These are phyloP conservation scores for Ulota crispa DNA, from an alignment of 225 moss, liverwort and hornwort species.

Conservation along the genomic window DNA sequence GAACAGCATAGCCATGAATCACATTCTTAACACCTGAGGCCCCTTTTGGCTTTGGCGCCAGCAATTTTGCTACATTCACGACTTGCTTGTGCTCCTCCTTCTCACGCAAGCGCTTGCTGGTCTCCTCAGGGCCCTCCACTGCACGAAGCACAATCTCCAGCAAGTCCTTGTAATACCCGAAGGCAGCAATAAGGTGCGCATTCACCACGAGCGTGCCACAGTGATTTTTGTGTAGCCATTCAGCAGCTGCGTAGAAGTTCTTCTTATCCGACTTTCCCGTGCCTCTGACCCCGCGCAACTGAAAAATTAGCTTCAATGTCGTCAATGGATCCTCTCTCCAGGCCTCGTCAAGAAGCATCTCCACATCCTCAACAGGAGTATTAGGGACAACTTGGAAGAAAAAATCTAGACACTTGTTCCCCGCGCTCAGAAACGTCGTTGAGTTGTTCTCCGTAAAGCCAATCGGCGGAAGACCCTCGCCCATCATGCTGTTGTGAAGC, in stretches of 20 bases:
- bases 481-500: slow-evolving; percentile 44
- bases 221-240: slow-evolving; percentile 69
- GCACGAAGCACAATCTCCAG: slow-evolving; percentile 69
- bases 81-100: slow-evolving; percentile 45
- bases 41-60: background rate
- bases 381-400: slow-evolving; percentile 80
- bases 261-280: slow-evolving; percentile 78
- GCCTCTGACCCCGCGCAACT: slow-evolving; percentile 78
- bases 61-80: slow-evolving; percentile 13
- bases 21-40: background rate
- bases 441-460: slow-evolving; percentile 68
- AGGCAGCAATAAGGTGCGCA: slow-evolving; percentile 49
- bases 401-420: slow-evolving; percentile 69
- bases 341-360: slow-evolving; percentile 45
- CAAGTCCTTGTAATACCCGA: slow-evolving; percentile 85
- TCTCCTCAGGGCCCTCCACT: slow-evolving; percentile 65
- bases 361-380: slow-evolving; percentile 14
- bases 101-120: slow-evolving; percentile 31
- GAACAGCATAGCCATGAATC: background rate
- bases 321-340: slow-evolving; percentile 72
- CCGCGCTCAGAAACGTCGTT: slow-evolving; percentile 57
- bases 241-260: slow-evolving; percentile 62
- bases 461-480: slow-evolving; percentile 31
- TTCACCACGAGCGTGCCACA: slow-evolving; percentile 64
- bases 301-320: slow-evolving; percentile 71